Evolutionary conservation across 2,329 filamentous ascomycete genomes (phyloP), one percentile per base, ranked within the genome.

Genomic region (Fusarium foetens): DNA sequence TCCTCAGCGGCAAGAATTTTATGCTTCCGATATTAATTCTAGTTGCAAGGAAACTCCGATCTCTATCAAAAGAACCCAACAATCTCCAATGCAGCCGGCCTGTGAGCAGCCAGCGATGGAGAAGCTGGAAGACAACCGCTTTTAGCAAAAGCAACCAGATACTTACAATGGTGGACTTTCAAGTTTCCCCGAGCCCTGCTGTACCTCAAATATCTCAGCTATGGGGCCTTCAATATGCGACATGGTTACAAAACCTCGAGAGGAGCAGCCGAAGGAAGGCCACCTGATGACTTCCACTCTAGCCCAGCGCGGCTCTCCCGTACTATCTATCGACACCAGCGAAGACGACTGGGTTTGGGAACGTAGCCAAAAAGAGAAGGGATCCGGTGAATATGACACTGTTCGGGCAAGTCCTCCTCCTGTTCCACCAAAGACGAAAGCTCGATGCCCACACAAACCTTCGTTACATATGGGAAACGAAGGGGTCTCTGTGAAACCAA

Each of bases 251-350:
- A 53, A 53, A 25, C 35, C 35, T 21, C 45, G 12, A 52, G 48
- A 12, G 6, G 45, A 23, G 29, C 36, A 14, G 21, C n/a, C n/a
- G 21, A 51, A 42, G 25, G 25, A 42, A 33, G 16, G n/a, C 29
- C 36, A 29, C 27, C 14, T 42, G 21, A 45, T 39, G 43, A 21
- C 33, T 48, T 59, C 58, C 14, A 42, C 36, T 25, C 21, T 46
- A n/a, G 71, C 75, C 10, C 78, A 81, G 23, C 72, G 77, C 58
- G 75, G 76, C n/a, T 77, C 79, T 25, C 51, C 78, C 13, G 70
- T 78, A n/a, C 74, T 75, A 14, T 77, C 76, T 4, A 75, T 79
- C 48, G 75, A 80, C 29, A 74, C 66, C 6, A 64, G 79, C n/a
- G 72, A 74, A 36, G 77, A 68, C 14, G 70, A 76, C 2, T 68